These are phyloP conservation scores for Termitomyces sp. DNA, from an alignment of 768 basidiomycete genomes.

Conservation along the genomic window DNA sequence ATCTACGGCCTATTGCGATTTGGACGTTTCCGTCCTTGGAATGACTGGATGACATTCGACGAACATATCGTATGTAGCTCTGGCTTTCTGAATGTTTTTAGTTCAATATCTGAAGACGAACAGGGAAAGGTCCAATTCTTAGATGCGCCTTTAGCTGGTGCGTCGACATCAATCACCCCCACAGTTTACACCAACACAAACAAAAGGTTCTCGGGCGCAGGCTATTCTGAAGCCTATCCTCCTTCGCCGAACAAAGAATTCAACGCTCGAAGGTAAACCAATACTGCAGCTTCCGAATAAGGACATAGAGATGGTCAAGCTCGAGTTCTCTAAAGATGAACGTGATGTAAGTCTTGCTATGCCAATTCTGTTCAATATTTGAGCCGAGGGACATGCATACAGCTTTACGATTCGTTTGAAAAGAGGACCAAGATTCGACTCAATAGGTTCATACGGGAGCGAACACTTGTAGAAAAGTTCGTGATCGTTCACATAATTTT, in stretches of 20 bases:
- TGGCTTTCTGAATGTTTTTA: neutral
- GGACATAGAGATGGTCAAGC: constrained; percentile 52
- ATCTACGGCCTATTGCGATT: constrained; percentile 71
- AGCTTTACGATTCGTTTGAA: constrained; percentile 62
- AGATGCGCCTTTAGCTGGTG: constrained; percentile 62
- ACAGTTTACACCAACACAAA: neutral
- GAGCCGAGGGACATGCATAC: neutral
- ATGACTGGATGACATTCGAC: constrained; percentile 70
- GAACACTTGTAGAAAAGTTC: constrained; percentile 72
- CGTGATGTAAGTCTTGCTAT: constrained; percentile 40
- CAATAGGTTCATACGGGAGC: constrained; percentile 56
- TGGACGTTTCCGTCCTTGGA: constrained; percentile 65
- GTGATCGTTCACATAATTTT: constrained; percentile 18
- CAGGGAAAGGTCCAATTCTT: constrained; percentile 51
- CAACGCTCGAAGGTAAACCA: constrained; percentile 61
- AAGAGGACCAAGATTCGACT: constrained; percentile 48
- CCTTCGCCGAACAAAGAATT: constrained; percentile 72
- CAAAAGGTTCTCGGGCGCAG: constrained; percentile 55
- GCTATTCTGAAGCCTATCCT: constrained; percentile 63
- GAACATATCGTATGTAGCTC: constrained; percentile 42
- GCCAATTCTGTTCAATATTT: neutral
- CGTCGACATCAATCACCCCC: neutral
- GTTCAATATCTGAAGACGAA: neutral
- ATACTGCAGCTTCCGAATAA: constrained; percentile 63
- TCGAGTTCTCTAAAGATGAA: constrained; percentile 67